Base-by-base conservation (phyloP, 176 grass and related monocot species). In the Secale cereale region DNA sequence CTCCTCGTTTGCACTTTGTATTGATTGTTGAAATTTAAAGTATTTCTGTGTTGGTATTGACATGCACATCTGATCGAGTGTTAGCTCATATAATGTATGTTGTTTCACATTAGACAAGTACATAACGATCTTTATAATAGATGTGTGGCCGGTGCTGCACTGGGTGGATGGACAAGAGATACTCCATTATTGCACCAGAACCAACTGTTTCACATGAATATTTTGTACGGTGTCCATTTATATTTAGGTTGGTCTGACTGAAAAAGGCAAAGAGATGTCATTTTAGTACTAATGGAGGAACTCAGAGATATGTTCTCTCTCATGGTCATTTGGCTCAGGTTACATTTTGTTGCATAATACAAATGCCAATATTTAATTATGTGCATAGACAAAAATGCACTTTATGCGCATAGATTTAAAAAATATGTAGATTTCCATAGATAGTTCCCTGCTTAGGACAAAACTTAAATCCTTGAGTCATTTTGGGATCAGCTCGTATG, bases 151-250 rank as follows among this genome's bases (percentile, higher is more conserved):
- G 73, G 8, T 54, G 73, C 12, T 80, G 60, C 83, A 83, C 31
- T 65, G 64, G 48, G 74, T 80, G 87, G 37, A 80, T 77, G 70
- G 46, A 83, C 26, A 86, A 86, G 68, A 37, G 62, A 76, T 71
- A 66, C 62, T 81, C 68, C 76, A 92, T 86, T 52, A 84, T 89
- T 92, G 80, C 81, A 78, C 26, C 13, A 54, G 19, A 76, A 81
- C 68, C 19, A 73, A 79, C 57, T 57, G 76, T 45, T 64, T 76
- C 83, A 90, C 52, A 82, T 73, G 78, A 78, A 63, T 78, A 77
- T 81, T 81, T 52, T 78, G 87, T 89, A 84, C 69, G 80, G 23
- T 86, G 13, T 59, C 78, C 61, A 75, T 79, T 89, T 92, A 29
- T 78, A 83, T 86, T 86, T 84, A 20, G 76, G 68, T 81, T 83